Evolutionary conservation across 805 yeast genomes (phyloP).

Genomic region (Metschnikowia matae): DNA sequence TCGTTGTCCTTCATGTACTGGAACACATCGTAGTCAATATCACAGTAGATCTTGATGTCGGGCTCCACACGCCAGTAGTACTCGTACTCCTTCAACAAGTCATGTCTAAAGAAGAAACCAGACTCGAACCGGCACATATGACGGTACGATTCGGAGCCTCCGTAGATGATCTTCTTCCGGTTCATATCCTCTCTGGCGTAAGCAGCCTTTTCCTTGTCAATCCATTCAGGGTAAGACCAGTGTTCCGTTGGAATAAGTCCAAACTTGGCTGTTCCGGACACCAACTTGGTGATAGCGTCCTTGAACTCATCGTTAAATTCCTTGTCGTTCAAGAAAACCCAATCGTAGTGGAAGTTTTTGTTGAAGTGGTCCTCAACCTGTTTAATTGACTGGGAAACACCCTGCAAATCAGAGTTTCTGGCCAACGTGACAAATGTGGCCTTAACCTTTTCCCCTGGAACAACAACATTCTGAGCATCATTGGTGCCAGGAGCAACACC

Average conservation of each 20-base stretch:
- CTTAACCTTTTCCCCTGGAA: constrained; percentile 40
- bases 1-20: constrained; percentile 20
- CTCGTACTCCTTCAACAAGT: constrained; percentile 20
- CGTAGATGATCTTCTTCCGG: constrained; percentile 28
- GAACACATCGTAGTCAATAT: constrained; percentile 25
- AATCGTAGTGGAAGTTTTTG: constrained; percentile 21
- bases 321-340: constrained; percentile 25
- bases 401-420: constrained; percentile 14
- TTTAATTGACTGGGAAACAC: constrained; percentile 17
- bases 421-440: constrained; percentile 50
- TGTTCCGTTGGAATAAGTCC: constrained; percentile 19
- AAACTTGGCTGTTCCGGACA: constrained; percentile 20
- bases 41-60: constrained; percentile 22
- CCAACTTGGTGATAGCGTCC: constrained; percentile 13
- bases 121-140: constrained; percentile 22
- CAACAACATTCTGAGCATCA: constrained; percentile 1
- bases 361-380: constrained; percentile 23
- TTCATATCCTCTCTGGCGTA: constrained; percentile 22
- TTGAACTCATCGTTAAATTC: constrained; percentile 23
- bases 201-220: constrained; percentile 25
- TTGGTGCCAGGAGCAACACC: constrained; percentile 4
- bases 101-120: constrained; percentile 21
- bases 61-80: constrained; percentile 28
- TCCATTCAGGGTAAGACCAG: constrained; percentile 21
- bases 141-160: constrained; percentile 16